Evolutionary conservation across 2,329 filamentous ascomycete genomes (phyloP), one percentile per base, ranked within the genome.

Genomic region (Fusarium concolor): DNA sequence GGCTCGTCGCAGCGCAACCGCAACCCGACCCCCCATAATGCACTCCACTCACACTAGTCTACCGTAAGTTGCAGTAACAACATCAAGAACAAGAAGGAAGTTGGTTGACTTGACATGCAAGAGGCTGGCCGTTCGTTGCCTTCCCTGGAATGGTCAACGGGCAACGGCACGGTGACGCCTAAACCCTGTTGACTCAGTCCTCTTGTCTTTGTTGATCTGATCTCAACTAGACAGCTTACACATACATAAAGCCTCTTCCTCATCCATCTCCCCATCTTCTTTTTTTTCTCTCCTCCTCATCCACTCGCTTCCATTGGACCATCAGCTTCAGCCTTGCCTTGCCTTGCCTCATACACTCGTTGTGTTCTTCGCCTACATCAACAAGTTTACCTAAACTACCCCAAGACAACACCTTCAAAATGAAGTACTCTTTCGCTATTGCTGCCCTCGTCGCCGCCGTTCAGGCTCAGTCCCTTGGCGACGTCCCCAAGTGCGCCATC

Each of bases 401-500:
- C 5, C 24, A 33, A 33, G 24, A n/a, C n/a, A 37, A 38, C 60
- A 63, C 55, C 52, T 51, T 72, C 76, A 81, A 78, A 29, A 81
- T 81, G 79, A 81, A 80, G 79, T 77, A 73, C 74, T 55, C 78
- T 57, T 49, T 78, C 69, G 75, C 74, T 60, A 71, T 76, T 65
- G 51, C 79, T 56, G 71, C 75, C 71, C 72, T 80, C 66, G 76
- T 76, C 68, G 72, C 77, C 58, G 67, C 76, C 54, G 79, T 71
- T 43, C 66, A 69, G 54, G 80, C 79, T 68, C 77, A 79, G 76
- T 67, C 71, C 59, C 68, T 61, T 51, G 45, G 26, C 42, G 78
- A 79, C 62, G 74, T 81, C 56, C 80, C 81, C 70, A 50, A 62
- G 56, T 82, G 81, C 70, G 79, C 80, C 35, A 42, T 75, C n/a